Evolutionary conservation across 2,329 filamentous ascomycete genomes (phyloP), one percentile per base, ranked within the genome.

Genomic region (Trichoderma koningiopsis): DNA sequence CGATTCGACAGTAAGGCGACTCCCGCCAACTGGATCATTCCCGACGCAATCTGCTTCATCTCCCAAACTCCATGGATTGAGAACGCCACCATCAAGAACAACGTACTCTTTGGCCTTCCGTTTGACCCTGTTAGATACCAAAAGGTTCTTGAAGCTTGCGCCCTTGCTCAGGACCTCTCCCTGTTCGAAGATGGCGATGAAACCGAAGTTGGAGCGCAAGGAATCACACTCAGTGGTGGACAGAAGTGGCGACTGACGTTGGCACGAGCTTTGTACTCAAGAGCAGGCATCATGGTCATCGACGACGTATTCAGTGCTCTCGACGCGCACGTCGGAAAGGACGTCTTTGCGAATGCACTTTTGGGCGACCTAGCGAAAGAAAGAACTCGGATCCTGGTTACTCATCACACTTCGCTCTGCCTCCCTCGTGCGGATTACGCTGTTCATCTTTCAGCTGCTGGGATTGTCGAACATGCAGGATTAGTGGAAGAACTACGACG

Each of bases 41-140:
- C 65, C 8, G 53, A 43, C 10, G 52, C 67, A 13, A 47, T 68
- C 10, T 63, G 43, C 5, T 64, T 55, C 16, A 31, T 68, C n/a
- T 64, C 89, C 4, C 90, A 92, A 75, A 91, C 90, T 19, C 91
- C 91, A 0, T 94, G 91, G 91, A 91, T 94, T 62, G 91, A 93
- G 74, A 93, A 93, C 72, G 89, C 88, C 0, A 90, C 87, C 1
- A 89, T 94, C 69, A 88, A 85, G 70, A 87, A 91, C 22, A 94
- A 94, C 72, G 89, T 94, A 53, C 77, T 92, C 0, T 93, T 93
- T 71, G 90, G 90, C 0, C 80, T 92, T 1, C 90, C 90, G 0
- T 85, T 84, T 37, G 88, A 92, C 70, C 80, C 86, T 61, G 79
- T 83, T 14, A 85, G 91, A 55, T 94, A 93, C 75, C 80, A 82